A percentile compares a stretch with the other conserved stretches of the same genome.
phyloP scores from a whole-genome alignment of 371 early-diverging fungal genomes.

The Mucor velutinosus region DNA sequence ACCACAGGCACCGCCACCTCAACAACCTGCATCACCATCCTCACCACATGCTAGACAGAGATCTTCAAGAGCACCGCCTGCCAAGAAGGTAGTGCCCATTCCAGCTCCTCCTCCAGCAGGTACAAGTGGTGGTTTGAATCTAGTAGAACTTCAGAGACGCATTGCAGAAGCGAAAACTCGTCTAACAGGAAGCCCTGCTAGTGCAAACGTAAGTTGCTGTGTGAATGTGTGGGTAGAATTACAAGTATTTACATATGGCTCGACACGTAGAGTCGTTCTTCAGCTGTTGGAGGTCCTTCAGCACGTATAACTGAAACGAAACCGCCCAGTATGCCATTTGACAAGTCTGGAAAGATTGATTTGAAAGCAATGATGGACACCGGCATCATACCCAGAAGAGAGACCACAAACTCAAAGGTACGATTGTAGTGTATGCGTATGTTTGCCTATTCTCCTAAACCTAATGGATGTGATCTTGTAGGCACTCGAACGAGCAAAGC shows the following conservation, averaged over 20 bases:
- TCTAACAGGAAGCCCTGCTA: conserved; percentile 14
- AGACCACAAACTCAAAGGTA: conserved; percentile 55
- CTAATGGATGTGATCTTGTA: conserved; percentile 3
- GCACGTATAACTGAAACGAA: conserved; percentile 10
- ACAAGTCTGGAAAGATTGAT: conserved; percentile 44
- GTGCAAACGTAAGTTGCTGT: neutral
- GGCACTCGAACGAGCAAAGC: conserved; percentile 45
- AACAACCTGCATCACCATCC: neutral
- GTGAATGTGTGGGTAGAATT: too few species aligned
- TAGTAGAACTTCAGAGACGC: conserved; percentile 48
- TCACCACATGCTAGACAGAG: neutral
- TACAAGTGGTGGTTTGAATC: conserved; percentile 16
- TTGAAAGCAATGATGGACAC: conserved; percentile 55
- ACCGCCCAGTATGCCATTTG: conserved; percentile 31
- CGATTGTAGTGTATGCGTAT: neutral
- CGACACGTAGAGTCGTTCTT: conserved; percentile 3
- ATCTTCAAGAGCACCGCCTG: neutral
- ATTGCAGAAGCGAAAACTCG: conserved; percentile 57
- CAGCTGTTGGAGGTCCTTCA: neutral
- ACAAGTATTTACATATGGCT: neutral
- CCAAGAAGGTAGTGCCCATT: conserved; percentile 6
- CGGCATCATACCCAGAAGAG: conserved; percentile 57
- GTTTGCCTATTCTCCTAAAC: too few species aligned
- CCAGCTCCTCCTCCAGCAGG: conserved; percentile 11
- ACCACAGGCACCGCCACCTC: neutral